Percentiles rank a stretch among this genome's conserved stretches.
Conservation (phyloP, 345 rosid genomes). For the Pseudoturritis turrita region DNA sequence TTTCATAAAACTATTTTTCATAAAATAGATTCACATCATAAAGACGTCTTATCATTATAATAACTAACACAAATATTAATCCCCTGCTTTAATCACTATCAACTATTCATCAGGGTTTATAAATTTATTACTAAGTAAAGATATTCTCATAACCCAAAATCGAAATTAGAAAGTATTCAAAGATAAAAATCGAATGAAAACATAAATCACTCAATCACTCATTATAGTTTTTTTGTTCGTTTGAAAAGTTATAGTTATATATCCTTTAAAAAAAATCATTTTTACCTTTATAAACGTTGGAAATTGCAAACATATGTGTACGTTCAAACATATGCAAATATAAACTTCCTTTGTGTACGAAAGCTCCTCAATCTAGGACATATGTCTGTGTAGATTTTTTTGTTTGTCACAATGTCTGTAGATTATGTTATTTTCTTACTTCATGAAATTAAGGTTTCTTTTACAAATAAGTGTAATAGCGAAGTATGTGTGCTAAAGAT, state of each 20-base stretch:
- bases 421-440: conserved; percentile 1
- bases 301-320: conserved; percentile 11
- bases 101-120: not conserved
- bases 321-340: conserved; percentile 2
- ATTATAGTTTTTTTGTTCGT: too few species aligned
- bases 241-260: not conserved
- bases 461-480: conserved; percentile 15
- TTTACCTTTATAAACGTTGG: not conserved
- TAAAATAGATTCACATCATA: too few species aligned
- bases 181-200: not conserved
- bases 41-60: too few species aligned
- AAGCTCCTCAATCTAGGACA: conserved; percentile 32
- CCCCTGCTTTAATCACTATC: not conserved
- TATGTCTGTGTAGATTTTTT: conserved; percentile 8
- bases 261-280: not conserved
- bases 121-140: not conserved
- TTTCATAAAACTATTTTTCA: too few species aligned
- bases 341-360: not conserved
- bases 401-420: too few species aligned
- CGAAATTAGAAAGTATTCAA: not conserved
- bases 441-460: conserved; percentile 9
- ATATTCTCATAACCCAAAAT: not conserved
- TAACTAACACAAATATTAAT: not conserved
- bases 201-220: not conserved
- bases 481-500: not conserved